A percentile compares a stretch with the other conserved stretches of the same genome.
phyloP scores from a whole-genome alignment of 192 early-diverging fungal species.

The Coemansia sp. region DNA sequence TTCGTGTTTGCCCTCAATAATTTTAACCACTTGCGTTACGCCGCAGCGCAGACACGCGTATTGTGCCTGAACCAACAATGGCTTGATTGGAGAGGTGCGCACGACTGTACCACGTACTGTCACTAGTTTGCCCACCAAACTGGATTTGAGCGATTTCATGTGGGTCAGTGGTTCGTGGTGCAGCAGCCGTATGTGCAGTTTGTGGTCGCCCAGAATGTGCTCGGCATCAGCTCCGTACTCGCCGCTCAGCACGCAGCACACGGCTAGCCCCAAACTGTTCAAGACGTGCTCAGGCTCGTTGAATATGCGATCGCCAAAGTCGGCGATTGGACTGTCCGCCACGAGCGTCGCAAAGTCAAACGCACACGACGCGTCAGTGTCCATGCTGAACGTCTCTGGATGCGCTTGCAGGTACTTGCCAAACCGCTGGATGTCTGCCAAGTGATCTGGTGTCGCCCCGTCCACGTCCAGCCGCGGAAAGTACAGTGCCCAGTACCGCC shows the following conservation, averaged over 20 bases:
- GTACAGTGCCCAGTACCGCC: constrained; percentile 50
- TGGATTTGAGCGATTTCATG: constrained; percentile 71
- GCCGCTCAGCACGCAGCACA: constrained; percentile 44
- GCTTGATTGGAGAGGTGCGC: constrained; percentile 71
- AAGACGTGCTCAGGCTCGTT: constrained; percentile 44
- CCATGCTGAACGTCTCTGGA: constrained; percentile 47
- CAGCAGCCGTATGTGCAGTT: constrained; percentile 50
- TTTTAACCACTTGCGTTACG: constrained; percentile 56
- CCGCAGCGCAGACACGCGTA: constrained; percentile 67
- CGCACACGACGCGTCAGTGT: constrained; percentile 31
- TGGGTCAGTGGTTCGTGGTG: constrained; percentile 59
- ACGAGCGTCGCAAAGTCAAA: constrained; percentile 38
- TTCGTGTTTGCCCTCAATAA: constrained; percentile 65
- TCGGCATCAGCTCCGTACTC: constrained; percentile 47
- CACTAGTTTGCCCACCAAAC: constrained; percentile 69
- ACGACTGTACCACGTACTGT: constrained; percentile 77
- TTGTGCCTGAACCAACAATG: constrained; percentile 61
- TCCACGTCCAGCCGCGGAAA: constrained; percentile 40
- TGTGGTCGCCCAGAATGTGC: constrained; percentile 44
- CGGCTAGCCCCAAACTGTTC: constrained; percentile 39
- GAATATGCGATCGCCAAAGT: constrained; percentile 36
- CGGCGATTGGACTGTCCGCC: constrained; percentile 20
- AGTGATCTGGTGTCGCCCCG: constrained; percentile 8
- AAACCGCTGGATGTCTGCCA: constrained; percentile 31
- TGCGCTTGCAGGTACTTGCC: constrained; percentile 34